Evolutionary conservation across 2,329 filamentous ascomycete species (phyloP), one percentile per base, ranked within the genome.

Genomic region (Thyridium curvatum): DNA sequence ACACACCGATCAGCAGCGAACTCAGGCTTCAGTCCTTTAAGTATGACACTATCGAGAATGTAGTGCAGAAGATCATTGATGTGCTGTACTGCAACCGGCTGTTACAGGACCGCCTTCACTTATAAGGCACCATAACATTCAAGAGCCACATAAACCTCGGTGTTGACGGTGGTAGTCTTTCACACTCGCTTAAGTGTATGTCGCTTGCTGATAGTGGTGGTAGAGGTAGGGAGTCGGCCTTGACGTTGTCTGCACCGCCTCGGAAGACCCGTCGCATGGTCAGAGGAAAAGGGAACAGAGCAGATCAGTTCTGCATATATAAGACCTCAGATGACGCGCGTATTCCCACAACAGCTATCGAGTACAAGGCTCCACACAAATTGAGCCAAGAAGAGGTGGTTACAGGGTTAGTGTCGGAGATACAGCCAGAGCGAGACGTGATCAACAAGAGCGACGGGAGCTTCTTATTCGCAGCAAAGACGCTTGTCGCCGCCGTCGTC

Each of bases 321-420:
- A 34, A 39, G 37, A 52, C 17, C 33, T 45, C 46, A 7, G 37
- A 51, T 34, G 47, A 48, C 34, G 30, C 14, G 38, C 48, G 46
- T 17, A 38, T 54, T 5, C 57, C 59, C 2, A 32, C 37, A 1
- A 28, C 56, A 16, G 56, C 56, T 7, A 64, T 64, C 43, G 52
- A 66, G 41, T 64, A 66, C 42, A 64, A 64, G 42, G 41, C 60
- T 21, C 62, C 59, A 17, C 52, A 65, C 40, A 62, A 65, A 47
- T 44, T 66, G 18, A 58, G 42, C 9, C 30, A 38, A 8, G 50
- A 59, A 18, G 52, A 62, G 40, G 40, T 66, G 7, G 39, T 54
- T 4, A 51, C 50, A 5, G 58, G 62, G 14, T 49, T 66, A 10
- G 42, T 17, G 14, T 54, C 49, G 4, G 56, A 60, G 39, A 64